phyloP scores from a whole-genome alignment of 768 basidiomycete species.

The Macrolepiota albuminosa region DNA sequence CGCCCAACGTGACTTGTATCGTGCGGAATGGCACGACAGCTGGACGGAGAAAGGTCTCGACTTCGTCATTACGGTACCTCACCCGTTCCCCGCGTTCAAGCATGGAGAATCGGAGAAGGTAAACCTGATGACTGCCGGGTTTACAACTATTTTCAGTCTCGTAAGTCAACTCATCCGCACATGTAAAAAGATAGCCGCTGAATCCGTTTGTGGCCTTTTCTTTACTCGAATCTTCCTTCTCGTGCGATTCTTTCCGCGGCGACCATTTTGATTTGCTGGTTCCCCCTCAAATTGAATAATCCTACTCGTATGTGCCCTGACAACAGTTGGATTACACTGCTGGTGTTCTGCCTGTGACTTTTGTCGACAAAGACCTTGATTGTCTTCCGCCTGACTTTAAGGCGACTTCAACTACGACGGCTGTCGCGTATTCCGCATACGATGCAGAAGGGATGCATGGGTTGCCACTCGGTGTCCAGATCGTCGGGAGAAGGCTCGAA shows the following conservation, averaged over 20 bases:
- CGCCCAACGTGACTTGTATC: slow-evolving; percentile 37
- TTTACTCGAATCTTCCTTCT: not conserved
- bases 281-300: not conserved
- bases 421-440: slow-evolving; percentile 41
- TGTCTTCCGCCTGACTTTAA: slow-evolving; percentile 29
- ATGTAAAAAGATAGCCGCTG: slow-evolving; percentile 8
- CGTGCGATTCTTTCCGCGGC: not conserved
- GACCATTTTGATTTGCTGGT: not conserved
- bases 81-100: slow-evolving; percentile 56
- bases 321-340: slow-evolving; percentile 49
- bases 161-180: slow-evolving; percentile 25
- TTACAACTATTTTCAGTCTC: slow-evolving; percentile 65
- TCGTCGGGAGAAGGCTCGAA: slow-evolving; percentile 57
- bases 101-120: slow-evolving; percentile 46
- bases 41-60: slow-evolving; percentile 50
- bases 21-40: slow-evolving; percentile 40
- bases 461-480: slow-evolving; percentile 62
- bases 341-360: slow-evolving; percentile 56
- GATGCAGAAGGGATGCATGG: slow-evolving; percentile 62
- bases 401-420: slow-evolving; percentile 12
- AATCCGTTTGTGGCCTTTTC: not conserved
- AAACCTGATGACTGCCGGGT: slow-evolving; percentile 55
- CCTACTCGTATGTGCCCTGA: not conserved
- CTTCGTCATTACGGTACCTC: slow-evolving; percentile 58
- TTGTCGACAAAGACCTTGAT: slow-evolving; percentile 38